Evolutionary conservation across 495 filamentous ascomycete species (phyloP).

Genomic region (Lophiostoma macrostomum): DNA sequence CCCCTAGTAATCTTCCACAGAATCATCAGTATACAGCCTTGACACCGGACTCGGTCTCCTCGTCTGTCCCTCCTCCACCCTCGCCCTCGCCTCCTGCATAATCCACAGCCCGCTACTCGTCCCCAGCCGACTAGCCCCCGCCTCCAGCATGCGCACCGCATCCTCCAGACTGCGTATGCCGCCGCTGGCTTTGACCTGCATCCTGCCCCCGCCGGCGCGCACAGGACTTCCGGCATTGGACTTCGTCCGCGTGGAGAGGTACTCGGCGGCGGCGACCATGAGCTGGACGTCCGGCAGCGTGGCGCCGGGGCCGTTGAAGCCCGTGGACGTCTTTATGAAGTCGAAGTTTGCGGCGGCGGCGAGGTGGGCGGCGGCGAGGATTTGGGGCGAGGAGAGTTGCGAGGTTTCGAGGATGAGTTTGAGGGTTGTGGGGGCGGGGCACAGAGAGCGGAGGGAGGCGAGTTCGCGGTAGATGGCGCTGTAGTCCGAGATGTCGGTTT

Average conservation of each 20-base stretch:
- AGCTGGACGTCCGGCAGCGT: slow-evolving; percentile 53
- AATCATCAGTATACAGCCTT: slow-evolving; percentile 41
- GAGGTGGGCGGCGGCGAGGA: slow-evolving; percentile 60
- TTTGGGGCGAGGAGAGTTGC: slow-evolving; percentile 52
- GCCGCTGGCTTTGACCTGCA: slow-evolving; percentile 65
- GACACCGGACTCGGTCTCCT: slow-evolving; percentile 30
- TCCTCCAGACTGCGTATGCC: slow-evolving; percentile 56
- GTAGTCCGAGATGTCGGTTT: slow-evolving; percentile 40
- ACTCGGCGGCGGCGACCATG: slow-evolving; percentile 49
- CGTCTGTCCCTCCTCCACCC: slow-evolving; percentile 16
- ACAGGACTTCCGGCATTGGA: slow-evolving; percentile 12
- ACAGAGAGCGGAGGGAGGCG: slow-evolving; percentile 51
- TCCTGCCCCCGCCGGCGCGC: slow-evolving; percentile 5
- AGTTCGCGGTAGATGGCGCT: slow-evolving; percentile 57
- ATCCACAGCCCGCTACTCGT: slow-evolving; percentile 59
- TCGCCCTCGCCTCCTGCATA: slow-evolving; percentile 46
- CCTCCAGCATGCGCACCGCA: slow-evolving; percentile 57
- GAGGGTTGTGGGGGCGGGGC: slow-evolving; percentile 48
- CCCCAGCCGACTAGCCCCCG: slow-evolving; percentile 64
- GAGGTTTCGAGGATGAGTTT: slow-evolving; percentile 70
- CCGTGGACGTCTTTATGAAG: slow-evolving; percentile 70
- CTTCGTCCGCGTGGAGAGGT: slow-evolving; percentile 10
- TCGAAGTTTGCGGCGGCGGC: slow-evolving; percentile 58
- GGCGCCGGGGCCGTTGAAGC: slow-evolving; percentile 62
- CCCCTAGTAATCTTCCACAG: slow-evolving; percentile 28